These are phyloP conservation scores for Liriodendron chinense DNA, from an alignment of 164 flowering plant genomes.

Conservation along the genomic window DNA sequence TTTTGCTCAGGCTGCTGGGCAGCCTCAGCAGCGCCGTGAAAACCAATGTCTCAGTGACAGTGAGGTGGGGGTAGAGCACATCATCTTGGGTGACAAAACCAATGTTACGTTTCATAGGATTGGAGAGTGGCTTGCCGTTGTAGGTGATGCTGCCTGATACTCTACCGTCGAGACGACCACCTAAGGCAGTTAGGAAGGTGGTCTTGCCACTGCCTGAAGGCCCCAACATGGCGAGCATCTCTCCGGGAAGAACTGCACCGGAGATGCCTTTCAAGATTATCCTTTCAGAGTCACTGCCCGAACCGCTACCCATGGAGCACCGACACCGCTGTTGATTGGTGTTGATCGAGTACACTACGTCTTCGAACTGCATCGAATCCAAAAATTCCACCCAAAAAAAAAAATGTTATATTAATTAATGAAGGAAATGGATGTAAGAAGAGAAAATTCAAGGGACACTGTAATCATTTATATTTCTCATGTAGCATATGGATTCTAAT, in stretches of 20 bases:
- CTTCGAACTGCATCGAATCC: constrained; percentile 42
- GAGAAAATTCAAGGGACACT: background rate
- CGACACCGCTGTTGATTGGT: background rate
- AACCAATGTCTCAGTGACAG: constrained; percentile 65
- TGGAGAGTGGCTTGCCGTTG: constrained; percentile 58
- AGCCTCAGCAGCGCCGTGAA: constrained; percentile 75
- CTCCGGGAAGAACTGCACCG: constrained; percentile 67
- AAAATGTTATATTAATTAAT: background rate
- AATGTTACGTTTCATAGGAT: constrained; percentile 47
- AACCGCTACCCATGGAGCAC: background rate
- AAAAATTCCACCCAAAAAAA: background rate
- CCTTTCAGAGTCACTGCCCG: constrained; percentile 22
- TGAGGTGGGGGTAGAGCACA: constrained; percentile 59
- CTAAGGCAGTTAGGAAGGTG: constrained; percentile 66
- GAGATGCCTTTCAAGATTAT: constrained; percentile 55
- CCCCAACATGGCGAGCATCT: constrained; percentile 78
- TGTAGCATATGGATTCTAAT: background rate
- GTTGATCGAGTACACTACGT: constrained; percentile 42
- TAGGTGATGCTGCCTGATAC: constrained; percentile 54
- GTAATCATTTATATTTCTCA: background rate
- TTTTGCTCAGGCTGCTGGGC: constrained; percentile 40
- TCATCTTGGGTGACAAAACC: constrained; percentile 88
- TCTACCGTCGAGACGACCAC: constrained; percentile 51
- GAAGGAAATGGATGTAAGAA: background rate
- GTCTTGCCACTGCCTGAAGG: constrained; percentile 95